Evolutionary conservation across 345 rosid species (phyloP).

Genomic region (Kernera saxatilis): DNA sequence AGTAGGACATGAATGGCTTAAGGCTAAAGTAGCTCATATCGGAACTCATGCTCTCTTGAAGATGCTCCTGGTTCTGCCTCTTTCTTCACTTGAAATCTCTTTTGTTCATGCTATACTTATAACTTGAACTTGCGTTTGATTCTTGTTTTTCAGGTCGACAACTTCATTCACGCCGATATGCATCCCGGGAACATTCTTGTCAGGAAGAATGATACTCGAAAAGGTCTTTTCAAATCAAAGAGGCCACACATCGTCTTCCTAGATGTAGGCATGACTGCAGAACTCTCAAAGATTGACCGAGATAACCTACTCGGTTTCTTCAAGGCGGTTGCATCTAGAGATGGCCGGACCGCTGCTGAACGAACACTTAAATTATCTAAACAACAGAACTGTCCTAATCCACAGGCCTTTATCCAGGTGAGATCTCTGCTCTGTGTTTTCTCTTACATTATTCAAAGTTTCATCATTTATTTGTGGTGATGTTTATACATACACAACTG

Average conservation of each 20-base stretch:
- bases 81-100: neutral
- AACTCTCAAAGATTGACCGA: constrained; percentile 75
- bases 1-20: constrained; percentile 57
- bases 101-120: neutral
- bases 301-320: constrained; percentile 81
- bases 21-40: constrained; percentile 83
- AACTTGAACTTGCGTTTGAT: neutral
- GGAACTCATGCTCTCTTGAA: constrained; percentile 96
- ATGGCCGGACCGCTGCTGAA: constrained; percentile 92
- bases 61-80: constrained; percentile 81
- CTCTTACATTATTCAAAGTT: neutral
- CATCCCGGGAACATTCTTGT: constrained; percentile 99
- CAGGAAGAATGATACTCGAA: constrained; percentile 55
- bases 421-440: neutral
- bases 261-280: constrained; percentile 99
- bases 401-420: constrained; percentile 74
- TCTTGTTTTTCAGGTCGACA: constrained; percentile 68
- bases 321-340: constrained; percentile 88
- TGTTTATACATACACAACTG: neutral
- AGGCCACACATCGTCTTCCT: constrained; percentile 96
- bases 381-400: constrained; percentile 88
- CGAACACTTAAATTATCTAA: constrained; percentile 70
- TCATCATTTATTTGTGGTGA: neutral
- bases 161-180: constrained; percentile 98
- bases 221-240: constrained; percentile 66